Evolutionary conservation across 1,139 yeast species (phyloP), one percentile per base, ranked within the genome.

Genomic region (Ogataea hybrid): DNA sequence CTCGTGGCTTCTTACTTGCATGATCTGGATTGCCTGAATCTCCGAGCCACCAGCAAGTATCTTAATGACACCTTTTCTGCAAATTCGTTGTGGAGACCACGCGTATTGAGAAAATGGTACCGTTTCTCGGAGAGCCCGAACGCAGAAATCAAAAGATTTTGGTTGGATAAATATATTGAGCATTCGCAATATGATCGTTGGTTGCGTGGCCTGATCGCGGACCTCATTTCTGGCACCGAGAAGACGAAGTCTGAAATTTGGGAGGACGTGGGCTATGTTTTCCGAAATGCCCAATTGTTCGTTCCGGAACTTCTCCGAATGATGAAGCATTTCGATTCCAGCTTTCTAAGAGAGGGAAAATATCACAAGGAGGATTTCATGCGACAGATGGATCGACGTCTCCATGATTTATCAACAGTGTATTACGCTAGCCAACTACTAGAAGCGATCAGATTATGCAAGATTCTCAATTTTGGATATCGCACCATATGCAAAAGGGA

Each of bases 231-330:
- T 6, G 18, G 15, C 18, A 16, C 11, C 11, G 11, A 28, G 11
- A 16, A 9, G 20, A 6, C 31, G 7, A 28, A 16, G 15, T 14
- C 12, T 14, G 18, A 29, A 9, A 17, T 30, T 3, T 21, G 25
- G 25, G 22, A 30, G 8, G 28, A 11, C 5, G 10, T 37, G 10
- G 12, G 20, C 12, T 11, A 10, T 16, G 14, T 37, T 9, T 21
- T 39, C 6, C 25, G 31, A 15, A 18, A 34, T 4, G 17, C 27
- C 7, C 37, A 45, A 4, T 6, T 33, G 7, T 48, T 39, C 30
- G 21, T 52, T 3, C 60, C 61, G 1, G 47, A 41, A 14, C 36
- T 57, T 8, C 28, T 54, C 3, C 35, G 49, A 12, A 23, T 49
- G 35, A 35, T 47, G 3, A 16, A 44, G 11, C 59, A 55, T 38